These are phyloP conservation scores for Trametes elegans DNA, from an alignment of 768 basidiomycete genomes.

Conservation along the genomic window DNA sequence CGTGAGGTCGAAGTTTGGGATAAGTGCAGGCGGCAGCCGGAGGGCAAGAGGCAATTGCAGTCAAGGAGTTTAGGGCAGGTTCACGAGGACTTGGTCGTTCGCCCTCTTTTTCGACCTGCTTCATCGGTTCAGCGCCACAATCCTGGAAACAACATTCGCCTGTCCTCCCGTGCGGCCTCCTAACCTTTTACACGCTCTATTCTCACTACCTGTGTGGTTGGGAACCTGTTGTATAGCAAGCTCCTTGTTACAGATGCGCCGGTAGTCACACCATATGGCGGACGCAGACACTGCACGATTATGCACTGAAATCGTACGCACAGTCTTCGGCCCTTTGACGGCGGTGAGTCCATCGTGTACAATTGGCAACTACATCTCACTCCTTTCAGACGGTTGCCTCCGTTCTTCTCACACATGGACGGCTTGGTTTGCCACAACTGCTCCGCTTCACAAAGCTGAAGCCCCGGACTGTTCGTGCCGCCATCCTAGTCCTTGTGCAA, in stretches of 20 bases:
- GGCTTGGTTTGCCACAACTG: slow-evolving; percentile 68
- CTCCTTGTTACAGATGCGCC: too few species aligned
- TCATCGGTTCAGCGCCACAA: neutral
- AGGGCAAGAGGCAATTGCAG: neutral
- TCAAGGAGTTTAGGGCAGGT: slow-evolving; percentile 9
- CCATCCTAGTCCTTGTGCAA: slow-evolving; percentile 78
- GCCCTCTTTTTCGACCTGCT: neutral
- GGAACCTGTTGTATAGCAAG: too few species aligned
- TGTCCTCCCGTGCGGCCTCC: too few species aligned
- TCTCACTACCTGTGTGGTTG: too few species aligned
- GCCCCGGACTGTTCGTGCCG: slow-evolving; percentile 64
- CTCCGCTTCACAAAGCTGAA: slow-evolving; percentile 67
- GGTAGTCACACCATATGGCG: slow-evolving; percentile 46
- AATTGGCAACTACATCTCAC: neutral
- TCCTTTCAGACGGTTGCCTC: slow-evolving; percentile 66
- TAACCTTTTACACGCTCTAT: too few species aligned
- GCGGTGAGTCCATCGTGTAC: slow-evolving; percentile 46
- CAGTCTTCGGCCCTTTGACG: slow-evolving; percentile 64
- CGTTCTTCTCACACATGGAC: slow-evolving; percentile 75
- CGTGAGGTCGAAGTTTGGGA: neutral
- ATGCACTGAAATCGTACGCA: slow-evolving; percentile 59
- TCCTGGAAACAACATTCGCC: neutral
- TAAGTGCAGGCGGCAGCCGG: neutral
- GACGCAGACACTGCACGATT: slow-evolving; percentile 60
- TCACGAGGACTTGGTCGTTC: neutral